Base-by-base conservation (phyloP, 108 stramenopile species). In the Cyclotella cryptica region DNA sequence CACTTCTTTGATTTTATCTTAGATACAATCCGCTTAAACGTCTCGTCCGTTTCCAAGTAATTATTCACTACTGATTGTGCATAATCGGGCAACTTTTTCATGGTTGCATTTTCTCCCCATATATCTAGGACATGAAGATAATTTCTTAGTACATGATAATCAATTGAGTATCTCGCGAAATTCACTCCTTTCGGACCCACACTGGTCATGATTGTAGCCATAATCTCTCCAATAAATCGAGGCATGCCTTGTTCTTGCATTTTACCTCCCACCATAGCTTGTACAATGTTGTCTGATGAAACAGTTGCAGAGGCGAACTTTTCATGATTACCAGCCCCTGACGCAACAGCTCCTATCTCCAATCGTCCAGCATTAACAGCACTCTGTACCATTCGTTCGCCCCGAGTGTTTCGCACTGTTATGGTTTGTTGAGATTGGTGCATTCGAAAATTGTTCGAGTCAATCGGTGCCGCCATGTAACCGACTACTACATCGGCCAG, bases 401-500 rank as follows among this genome's bases (percentile, higher is more conserved):
- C 93, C 69, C 76, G 72, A 71, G 77, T 69, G 61, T 93, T 93
- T 53, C 93, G 89, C 24, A 93, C 69, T 45, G 93, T 89, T 21
- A 93, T 55, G 4, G 90, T 91, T 77, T 93, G 93, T 45, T 68
- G 86, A 21, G 88, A 83, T 57, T 82, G 45, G 42, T 92, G 87
- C 91, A 92, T 92, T 42, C 78, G 71, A 26, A 74, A 35, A 29
- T 66, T 64, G 10, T 51, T 60, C 6, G 63, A 39, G 11, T 74
- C 79, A 51, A 88, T 60, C 21, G 89, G 91, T 21, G 91, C 93
- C 55, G 87, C 93, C 93, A 94, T 94, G 74, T 94, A 94, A 0
- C 93, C 93, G 29, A 94, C 93, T 7, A 92, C 91, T 10, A 92
- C 90, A 79, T 94, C 93, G 0, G 93, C 93, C 10, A 92, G 82